Percentiles rank a stretch among this genome's conserved stretches.
Evolutionary conservation across 169 alveolate species (phyloP).

Genomic region (Cyclospora cayetanensis): DNA sequence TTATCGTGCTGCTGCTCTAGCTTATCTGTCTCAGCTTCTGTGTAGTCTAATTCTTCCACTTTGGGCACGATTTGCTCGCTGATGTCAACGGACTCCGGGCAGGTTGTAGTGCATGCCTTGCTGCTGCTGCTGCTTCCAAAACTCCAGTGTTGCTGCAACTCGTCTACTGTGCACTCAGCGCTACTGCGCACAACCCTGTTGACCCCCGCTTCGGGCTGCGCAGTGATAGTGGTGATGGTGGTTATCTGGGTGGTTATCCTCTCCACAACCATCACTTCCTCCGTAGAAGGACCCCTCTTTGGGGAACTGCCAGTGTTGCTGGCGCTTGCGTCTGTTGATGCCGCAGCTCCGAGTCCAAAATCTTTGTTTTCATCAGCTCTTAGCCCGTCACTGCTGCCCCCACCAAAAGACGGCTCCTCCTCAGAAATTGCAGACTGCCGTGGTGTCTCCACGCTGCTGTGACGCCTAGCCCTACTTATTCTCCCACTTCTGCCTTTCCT

Average conservation of each 20-base stretch:
- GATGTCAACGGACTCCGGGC: not conserved
- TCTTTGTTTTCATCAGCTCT: no score
- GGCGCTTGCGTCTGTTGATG: slow-evolving; percentile 12
- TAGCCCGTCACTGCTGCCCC: no score
- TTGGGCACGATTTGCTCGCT: no score
- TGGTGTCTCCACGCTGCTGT: no score
- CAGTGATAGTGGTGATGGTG: slow-evolving; percentile 30
- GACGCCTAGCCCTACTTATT: no score
- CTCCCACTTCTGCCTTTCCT: no score
- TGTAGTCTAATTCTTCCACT: no score
- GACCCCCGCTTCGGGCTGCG: slow-evolving; percentile 12
- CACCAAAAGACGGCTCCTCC: no score
- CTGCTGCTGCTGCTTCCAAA: slow-evolving; percentile 27
- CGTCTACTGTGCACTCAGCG: slow-evolving; percentile 30
- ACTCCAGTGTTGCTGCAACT: slow-evolving; percentile 43
- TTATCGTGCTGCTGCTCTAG: slow-evolving; percentile 9
- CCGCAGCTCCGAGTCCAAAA: slow-evolving; percentile 24
- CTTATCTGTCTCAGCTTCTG: slow-evolving; percentile 37
- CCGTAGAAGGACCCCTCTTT: not conserved
- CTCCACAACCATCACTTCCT: not conserved
- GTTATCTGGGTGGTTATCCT: slow-evolving; percentile 8
- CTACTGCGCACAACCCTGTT: not conserved
- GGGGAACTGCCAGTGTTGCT: not conserved
- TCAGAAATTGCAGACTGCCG: no score
- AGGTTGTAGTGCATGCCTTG: not conserved